Percentiles rank a stretch among this genome's conserved stretches.
Evolutionary conservation across 192 early-diverging fungal species (phyloP).

Genomic region (Entomortierella parvispora): DNA sequence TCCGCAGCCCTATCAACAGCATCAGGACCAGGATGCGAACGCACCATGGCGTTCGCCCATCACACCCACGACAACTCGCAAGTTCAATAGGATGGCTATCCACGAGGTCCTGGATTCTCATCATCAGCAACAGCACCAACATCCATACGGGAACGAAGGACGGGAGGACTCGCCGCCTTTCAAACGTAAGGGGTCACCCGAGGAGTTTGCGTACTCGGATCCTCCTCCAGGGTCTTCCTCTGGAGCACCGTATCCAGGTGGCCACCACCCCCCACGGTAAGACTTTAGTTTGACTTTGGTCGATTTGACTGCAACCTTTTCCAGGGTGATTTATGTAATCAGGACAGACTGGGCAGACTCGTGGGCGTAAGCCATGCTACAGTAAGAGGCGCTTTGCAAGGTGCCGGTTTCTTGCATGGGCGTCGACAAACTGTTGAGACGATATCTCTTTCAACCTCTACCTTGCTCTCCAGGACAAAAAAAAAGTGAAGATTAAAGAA

Average conservation of each 20-base stretch:
- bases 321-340: no score
- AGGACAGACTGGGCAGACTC: no score
- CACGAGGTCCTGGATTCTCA: slow-evolving; percentile 42
- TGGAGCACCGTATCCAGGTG: slow-evolving; percentile 5
- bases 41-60: slow-evolving; percentile 45
- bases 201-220: slow-evolving; percentile 46
- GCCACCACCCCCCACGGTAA: slow-evolving; percentile 25
- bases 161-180: slow-evolving; percentile 40
- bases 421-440: no score
- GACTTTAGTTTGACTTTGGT: background rate
- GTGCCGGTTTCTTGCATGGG: no score
- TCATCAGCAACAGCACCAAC: slow-evolving; percentile 21
- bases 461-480: no score
- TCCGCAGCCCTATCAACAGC: slow-evolving; percentile 1
- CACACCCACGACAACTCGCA: slow-evolving; percentile 40
- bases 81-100: slow-evolving; percentile 51
- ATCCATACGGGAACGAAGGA: slow-evolving; percentile 27
- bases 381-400: no score
- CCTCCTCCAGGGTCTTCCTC: slow-evolving; percentile 24
- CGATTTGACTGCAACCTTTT: no score
- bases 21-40: slow-evolving; percentile 24
- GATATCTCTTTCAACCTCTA: no score
- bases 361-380: no score
- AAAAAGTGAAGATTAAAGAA: no score
- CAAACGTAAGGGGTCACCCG: slow-evolving; percentile 42